These are phyloP conservation scores for Apiotrichum mycotoxinovorans DNA, from an alignment of 1,284 basidiomycete genomes.

Conservation along the genomic window DNA sequence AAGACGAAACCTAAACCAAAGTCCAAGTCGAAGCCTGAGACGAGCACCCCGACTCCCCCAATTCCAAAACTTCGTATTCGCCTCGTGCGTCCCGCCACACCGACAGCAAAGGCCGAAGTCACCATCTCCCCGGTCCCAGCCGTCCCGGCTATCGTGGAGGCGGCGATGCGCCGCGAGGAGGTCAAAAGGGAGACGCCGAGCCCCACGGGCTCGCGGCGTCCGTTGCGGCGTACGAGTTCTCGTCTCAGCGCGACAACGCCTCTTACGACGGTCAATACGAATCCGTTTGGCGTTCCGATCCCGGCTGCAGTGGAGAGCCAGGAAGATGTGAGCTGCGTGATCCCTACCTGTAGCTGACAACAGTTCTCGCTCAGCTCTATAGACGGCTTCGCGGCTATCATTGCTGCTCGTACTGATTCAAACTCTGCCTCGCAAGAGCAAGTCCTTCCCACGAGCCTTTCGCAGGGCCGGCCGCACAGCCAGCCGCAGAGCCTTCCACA, in stretches of 20 bases:
- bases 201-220: not conserved
- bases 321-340: not conserved
- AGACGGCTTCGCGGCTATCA: slow-evolving; percentile 5
- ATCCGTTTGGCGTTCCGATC: slow-evolving; percentile 1
- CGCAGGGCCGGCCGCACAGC: too few relatives aligned
- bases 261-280: not conserved
- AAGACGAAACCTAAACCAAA: too few relatives aligned
- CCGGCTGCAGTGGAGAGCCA: not conserved
- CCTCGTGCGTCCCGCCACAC: not conserved
- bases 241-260: not conserved
- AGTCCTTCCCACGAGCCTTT: not conserved
- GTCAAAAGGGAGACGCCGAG: too few relatives aligned
- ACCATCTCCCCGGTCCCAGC: too few relatives aligned
- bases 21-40: too few relatives aligned
- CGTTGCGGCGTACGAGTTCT: not conserved
- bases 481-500: too few relatives aligned
- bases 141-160: too few relatives aligned
- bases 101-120: not conserved
- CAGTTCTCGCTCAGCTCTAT: slow-evolving; percentile 9
- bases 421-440: not conserved
- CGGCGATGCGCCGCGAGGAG: too few relatives aligned
- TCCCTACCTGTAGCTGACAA: not conserved
- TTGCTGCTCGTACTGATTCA: slow-evolving; percentile 1
- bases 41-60: not conserved
- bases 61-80: not conserved